These are phyloP conservation scores for Aspergillus luchuensis DNA, from an alignment of 2,329 filamentous ascomycete species.

Conservation along the genomic window DNA sequence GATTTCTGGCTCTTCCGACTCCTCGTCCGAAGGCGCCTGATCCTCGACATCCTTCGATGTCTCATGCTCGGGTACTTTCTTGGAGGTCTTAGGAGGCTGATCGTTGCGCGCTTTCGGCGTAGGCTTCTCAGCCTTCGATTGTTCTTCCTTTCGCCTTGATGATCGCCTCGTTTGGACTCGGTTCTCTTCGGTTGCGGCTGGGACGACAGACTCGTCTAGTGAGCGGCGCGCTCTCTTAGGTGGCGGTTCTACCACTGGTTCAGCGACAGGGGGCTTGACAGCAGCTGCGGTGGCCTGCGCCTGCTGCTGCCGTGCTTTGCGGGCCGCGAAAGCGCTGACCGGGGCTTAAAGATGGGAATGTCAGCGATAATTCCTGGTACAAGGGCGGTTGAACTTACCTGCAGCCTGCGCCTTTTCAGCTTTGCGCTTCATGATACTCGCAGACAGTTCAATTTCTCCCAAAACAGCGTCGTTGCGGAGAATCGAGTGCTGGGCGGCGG, in stretches of 20 bases:
- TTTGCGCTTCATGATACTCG: slow-evolving; percentile 39
- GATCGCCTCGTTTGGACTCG: slow-evolving; percentile 22
- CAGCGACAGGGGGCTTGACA: slow-evolving; percentile 22
- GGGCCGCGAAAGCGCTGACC: slow-evolving; percentile 48
- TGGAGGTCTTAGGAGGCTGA: slow-evolving; percentile 6
- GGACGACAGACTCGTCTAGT: slow-evolving; percentile 22
- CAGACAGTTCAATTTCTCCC: background rate
- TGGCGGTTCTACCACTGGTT: slow-evolving; percentile 34
- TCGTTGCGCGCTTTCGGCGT: slow-evolving; percentile 13
- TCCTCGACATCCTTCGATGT: background rate
- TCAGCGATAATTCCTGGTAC: slow-evolving; percentile 3
- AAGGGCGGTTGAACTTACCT: slow-evolving; percentile 25
- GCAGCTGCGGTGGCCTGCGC: slow-evolving; percentile 24
- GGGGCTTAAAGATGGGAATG: slow-evolving; percentile 28
- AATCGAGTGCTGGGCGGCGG: slow-evolving; percentile 7
- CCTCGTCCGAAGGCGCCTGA: slow-evolving; percentile 20
- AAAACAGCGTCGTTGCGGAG: slow-evolving; percentile 2
- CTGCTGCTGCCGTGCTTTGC: slow-evolving; percentile 43
- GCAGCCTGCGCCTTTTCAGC: slow-evolving; percentile 40
- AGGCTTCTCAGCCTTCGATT: slow-evolving; percentile 16
- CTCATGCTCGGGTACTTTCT: background rate
- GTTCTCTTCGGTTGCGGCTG: slow-evolving; percentile 18
- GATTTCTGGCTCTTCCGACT: slow-evolving; percentile 20
- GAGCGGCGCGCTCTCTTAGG: slow-evolving; percentile 38
- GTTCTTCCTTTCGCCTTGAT: slow-evolving; percentile 23